phyloP scores from a whole-genome alignment of 176 grass and related monocot species.

The Oryza australiensis region DNA sequence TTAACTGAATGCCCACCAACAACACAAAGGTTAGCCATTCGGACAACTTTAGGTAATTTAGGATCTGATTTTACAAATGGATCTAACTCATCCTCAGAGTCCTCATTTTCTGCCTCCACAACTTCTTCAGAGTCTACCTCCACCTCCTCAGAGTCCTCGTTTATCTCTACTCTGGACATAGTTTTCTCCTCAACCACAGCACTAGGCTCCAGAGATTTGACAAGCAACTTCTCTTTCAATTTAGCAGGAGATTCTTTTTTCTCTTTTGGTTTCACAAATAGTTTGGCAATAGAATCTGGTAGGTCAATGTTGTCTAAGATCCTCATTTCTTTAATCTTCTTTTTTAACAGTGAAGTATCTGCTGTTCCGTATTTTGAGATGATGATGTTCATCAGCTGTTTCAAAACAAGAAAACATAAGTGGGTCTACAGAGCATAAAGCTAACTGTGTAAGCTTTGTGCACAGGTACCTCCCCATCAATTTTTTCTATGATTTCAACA shows the following conservation, averaged over 20 bases:
- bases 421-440: constrained; percentile 21
- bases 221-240: constrained; percentile 45
- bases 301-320: constrained; percentile 96
- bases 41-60: constrained; percentile 71
- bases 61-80: constrained; percentile 70
- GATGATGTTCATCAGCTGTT: constrained; percentile 78
- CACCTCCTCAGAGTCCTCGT: constrained; percentile 32
- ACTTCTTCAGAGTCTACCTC: constrained; percentile 43
- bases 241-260: constrained; percentile 50
- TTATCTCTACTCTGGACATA: constrained; percentile 35
- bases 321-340: constrained; percentile 87
- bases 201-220: constrained; percentile 48
- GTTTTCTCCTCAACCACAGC: constrained; percentile 41
- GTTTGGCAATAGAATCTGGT: constrained; percentile 63
- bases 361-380: constrained; percentile 67
- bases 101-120: constrained; percentile 41
- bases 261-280: constrained; percentile 80
- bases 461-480: constrained; percentile 75
- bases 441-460: constrained; percentile 24
- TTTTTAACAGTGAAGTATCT: constrained; percentile 77
- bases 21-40: constrained; percentile 96
- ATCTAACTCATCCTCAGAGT: constrained; percentile 61
- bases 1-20: constrained; percentile 93
- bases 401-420: constrained; percentile 32
- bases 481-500: constrained; percentile 98